Evolutionary conservation across 164 flowering plant genomes (phyloP).

Genomic region (Akebia trifoliata): DNA sequence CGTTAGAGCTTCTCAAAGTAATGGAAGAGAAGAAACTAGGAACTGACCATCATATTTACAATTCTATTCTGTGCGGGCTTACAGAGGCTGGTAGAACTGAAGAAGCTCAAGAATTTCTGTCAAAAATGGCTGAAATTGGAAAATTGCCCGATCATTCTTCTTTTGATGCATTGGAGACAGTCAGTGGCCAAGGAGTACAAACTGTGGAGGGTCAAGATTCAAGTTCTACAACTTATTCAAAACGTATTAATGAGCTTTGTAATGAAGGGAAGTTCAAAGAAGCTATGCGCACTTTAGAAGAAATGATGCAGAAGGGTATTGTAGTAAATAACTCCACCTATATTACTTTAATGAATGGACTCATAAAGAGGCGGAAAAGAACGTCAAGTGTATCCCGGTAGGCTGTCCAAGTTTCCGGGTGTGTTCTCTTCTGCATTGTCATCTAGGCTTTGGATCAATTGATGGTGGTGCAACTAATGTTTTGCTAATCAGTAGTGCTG

Average conservation of each 20-base stretch:
- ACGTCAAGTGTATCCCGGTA: slow-evolving; percentile 26
- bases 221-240: slow-evolving; percentile 34
- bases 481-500: too few relatives aligned
- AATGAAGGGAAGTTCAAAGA: slow-evolving; percentile 56
- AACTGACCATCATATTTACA: slow-evolving; percentile 53
- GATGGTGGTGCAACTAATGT: too few relatives aligned
- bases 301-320: slow-evolving; percentile 45
- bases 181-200: slow-evolving; percentile 5
- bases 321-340: slow-evolving; percentile 41
- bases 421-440: slow-evolving; percentile 17
- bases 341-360: slow-evolving; percentile 58
- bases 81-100: slow-evolving; percentile 43
- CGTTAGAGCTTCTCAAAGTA: slow-evolving; percentile 44
- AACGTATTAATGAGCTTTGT: slow-evolving; percentile 56
- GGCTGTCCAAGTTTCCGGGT: background rate
- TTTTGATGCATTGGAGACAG: slow-evolving; percentile 5
- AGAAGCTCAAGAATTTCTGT: slow-evolving; percentile 49
- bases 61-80: slow-evolving; percentile 44
- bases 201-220: slow-evolving; percentile 23
- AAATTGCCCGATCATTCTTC: slow-evolving; percentile 20
- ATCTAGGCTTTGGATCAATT: too few relatives aligned
- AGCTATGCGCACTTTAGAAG: slow-evolving; percentile 49
- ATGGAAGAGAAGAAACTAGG: slow-evolving; percentile 60
- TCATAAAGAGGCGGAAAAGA: slow-evolving; percentile 60
- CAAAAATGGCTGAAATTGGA: slow-evolving; percentile 39